Evolutionary conservation across 2,329 filamentous ascomycete species (phyloP).

Genomic region (Epichloe hybrida): DNA sequence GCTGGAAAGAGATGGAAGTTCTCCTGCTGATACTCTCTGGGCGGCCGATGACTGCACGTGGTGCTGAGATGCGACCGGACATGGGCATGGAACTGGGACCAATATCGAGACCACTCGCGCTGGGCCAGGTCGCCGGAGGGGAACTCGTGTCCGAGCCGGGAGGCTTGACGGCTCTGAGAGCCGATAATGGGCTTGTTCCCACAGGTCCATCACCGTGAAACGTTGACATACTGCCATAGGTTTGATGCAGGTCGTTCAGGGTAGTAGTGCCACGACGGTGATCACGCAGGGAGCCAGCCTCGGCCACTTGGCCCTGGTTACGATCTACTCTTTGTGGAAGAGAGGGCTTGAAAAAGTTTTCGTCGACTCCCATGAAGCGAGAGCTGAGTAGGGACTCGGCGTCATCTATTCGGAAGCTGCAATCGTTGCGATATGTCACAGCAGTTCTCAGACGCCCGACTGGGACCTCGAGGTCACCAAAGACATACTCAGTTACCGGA

Average conservation of each 20-base stretch:
- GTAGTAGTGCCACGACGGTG: slow-evolving; percentile 33
- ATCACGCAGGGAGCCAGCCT: slow-evolving; percentile 65
- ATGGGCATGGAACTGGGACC: slow-evolving; percentile 40
- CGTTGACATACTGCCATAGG: slow-evolving; percentile 80
- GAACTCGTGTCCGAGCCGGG: slow-evolving; percentile 50
- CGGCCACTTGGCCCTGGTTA: slow-evolving; percentile 25
- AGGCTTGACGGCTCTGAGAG: slow-evolving; percentile 55
- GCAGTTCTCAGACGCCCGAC: slow-evolving; percentile 71
- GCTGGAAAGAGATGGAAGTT: slow-evolving; percentile 80
- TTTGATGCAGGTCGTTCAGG: slow-evolving; percentile 54
- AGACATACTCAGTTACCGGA: slow-evolving; percentile 57
- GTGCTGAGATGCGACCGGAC: slow-evolving; percentile 17
- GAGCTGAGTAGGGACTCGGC: slow-evolving; percentile 84
- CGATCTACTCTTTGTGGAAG: slow-evolving; percentile 41
- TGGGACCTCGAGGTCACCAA: slow-evolving; percentile 75
- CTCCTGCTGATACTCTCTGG: slow-evolving; percentile 49
- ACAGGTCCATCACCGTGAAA: slow-evolving; percentile 68
- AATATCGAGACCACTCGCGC: slow-evolving; percentile 30
- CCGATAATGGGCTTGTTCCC: slow-evolving; percentile 78
- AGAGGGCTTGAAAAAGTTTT: slow-evolving; percentile 74
- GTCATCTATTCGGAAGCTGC: slow-evolving; percentile 83
- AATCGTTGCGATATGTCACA: slow-evolving; percentile 76
- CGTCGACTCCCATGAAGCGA: slow-evolving; percentile 82
- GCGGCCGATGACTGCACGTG: slow-evolving; percentile 24
- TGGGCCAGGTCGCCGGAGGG: slow-evolving; percentile 37